Conservation (phyloP, 23 red algal genomes). For the Chondrus crispus region DNA sequence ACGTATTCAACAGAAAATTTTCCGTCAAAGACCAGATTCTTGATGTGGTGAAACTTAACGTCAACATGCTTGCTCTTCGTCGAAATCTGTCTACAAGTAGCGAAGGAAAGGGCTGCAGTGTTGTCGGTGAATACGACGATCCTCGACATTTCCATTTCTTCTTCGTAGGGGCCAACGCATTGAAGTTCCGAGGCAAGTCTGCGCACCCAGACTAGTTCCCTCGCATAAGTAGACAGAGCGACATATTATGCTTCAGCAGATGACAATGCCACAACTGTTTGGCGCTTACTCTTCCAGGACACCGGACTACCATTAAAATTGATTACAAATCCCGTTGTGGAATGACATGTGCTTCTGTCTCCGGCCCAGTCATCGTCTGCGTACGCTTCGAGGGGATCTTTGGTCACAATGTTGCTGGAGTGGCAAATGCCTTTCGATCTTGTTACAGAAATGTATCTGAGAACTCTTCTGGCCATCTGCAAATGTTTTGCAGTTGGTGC, state of each 20-base stretch:
- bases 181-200: too few species aligned
- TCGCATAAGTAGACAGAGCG: neutral
- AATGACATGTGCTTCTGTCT: neutral
- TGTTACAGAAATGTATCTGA: too few species aligned
- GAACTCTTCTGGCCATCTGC: too few species aligned
- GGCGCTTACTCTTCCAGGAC: slow-evolving; percentile 6
- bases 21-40: too few species aligned
- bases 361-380: neutral
- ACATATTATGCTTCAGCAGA: slow-evolving; percentile 10
- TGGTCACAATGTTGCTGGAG: too few species aligned
- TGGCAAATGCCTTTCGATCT: too few species aligned
- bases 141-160: neutral
- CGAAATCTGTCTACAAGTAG: neutral
- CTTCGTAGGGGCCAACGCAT: too few species aligned
- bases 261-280: neutral
- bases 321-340: neutral
- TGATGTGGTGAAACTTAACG: neutral
- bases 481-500: too few species aligned
- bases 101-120: neutral
- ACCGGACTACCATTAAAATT: neutral
- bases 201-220: neutral
- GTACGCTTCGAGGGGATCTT: neutral
- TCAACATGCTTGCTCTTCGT: neutral
- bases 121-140: neutral
- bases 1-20: too few species aligned